phyloP scores from a whole-genome alignment of 768 basidiomycete species.

The Boletus reticulatus region DNA sequence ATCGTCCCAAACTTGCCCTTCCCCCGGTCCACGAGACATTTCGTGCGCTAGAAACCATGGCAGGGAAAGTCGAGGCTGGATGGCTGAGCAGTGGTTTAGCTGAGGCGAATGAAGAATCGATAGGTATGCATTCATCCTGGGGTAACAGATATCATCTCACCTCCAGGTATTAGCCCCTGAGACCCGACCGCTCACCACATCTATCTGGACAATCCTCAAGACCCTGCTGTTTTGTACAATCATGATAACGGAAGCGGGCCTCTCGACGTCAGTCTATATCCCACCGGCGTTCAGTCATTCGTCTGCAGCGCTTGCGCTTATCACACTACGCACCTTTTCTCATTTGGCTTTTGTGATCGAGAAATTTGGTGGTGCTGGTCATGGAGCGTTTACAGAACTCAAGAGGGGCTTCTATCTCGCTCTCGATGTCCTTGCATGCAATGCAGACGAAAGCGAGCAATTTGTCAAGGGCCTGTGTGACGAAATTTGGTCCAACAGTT shows the following conservation, averaged over 20 bases:
- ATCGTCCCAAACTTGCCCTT: slow-evolving; percentile 30
- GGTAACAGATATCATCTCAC: slow-evolving; percentile 2
- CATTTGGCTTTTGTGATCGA: slow-evolving; percentile 75
- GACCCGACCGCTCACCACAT: slow-evolving; percentile 43
- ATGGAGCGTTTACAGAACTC: slow-evolving; percentile 65
- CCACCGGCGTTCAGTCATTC: slow-evolving; percentile 38
- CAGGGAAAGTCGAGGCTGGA: slow-evolving; percentile 44
- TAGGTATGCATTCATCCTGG: slow-evolving; percentile 35
- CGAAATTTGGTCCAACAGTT: slow-evolving; percentile 25
- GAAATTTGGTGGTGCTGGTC: slow-evolving; percentile 67
- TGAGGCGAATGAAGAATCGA: slow-evolving; percentile 18
- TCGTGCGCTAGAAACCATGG: slow-evolving; percentile 32
- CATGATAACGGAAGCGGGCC: slow-evolving; percentile 63
- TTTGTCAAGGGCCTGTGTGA: slow-evolving; percentile 38
- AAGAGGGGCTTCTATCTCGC: slow-evolving; percentile 75
- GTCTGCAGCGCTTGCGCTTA: slow-evolving; percentile 50
- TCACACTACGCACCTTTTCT: slow-evolving; percentile 55
- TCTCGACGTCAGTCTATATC: slow-evolving; percentile 54
- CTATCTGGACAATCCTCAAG: slow-evolving; percentile 69
- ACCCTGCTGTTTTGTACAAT: slow-evolving; percentile 71
- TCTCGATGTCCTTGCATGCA: slow-evolving; percentile 63
- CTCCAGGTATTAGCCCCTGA: slow-evolving; percentile 38
- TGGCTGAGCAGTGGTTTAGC: slow-evolving; percentile 44
- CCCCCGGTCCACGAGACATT: slow-evolving; percentile 28
- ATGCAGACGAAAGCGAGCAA: slow-evolving; percentile 35